Conservation (phyloP, 1,284 basidiomycete species). For the Ceratobasidium papillatum region DNA sequence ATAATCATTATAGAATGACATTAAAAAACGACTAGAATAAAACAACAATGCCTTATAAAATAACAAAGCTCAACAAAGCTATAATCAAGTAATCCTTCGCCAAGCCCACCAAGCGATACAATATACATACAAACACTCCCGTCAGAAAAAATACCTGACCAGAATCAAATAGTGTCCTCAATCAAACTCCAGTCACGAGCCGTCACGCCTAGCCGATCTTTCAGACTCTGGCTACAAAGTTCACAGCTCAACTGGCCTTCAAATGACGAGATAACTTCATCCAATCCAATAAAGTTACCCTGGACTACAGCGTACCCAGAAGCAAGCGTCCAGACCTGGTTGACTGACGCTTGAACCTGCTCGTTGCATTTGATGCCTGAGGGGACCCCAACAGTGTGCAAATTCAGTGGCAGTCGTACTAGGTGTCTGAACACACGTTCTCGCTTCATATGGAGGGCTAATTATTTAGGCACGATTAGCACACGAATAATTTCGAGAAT, state of each 20-base stretch:
- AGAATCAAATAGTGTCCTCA: constrained; percentile 2
- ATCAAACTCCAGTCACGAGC: constrained; percentile 4
- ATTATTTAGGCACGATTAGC: neutral
- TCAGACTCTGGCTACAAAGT: neutral
- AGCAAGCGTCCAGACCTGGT: constrained; percentile 40
- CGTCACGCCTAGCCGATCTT: neutral
- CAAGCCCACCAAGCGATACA: neutral
- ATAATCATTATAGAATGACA: too few species aligned
- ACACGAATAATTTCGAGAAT: neutral
- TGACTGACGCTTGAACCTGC: constrained; percentile 31
- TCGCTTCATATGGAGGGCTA: constrained; percentile 61
- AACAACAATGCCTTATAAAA: neutral
- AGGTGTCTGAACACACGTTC: constrained; percentile 58
- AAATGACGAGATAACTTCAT: constrained; percentile 2
- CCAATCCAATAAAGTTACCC: neutral
- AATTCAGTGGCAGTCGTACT: constrained; percentile 65
- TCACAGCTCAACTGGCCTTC: neutral
- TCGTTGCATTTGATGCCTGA: constrained; percentile 46
- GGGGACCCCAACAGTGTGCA: constrained; percentile 57
- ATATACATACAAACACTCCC: neutral
- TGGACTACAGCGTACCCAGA: constrained; percentile 41
- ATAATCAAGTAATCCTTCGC: neutral
- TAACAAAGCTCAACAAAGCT: too few species aligned
- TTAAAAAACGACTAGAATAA: neutral
- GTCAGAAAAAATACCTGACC: neutral